Evolutionary conservation across 2,329 filamentous ascomycete species (phyloP), one percentile per base, ranked within the genome.

Genomic region (Dactylellina sp.): DNA sequence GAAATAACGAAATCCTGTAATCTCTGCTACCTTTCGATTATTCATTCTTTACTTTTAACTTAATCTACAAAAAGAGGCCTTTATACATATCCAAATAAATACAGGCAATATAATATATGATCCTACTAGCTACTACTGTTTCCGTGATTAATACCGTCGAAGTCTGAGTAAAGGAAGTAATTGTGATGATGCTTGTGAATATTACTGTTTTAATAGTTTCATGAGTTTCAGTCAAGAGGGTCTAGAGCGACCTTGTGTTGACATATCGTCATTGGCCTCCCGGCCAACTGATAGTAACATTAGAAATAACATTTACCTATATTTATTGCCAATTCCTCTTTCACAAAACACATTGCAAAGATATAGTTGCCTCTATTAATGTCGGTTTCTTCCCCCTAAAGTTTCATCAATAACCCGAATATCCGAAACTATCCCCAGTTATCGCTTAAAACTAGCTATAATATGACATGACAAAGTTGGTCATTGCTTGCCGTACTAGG

Each of bases 341-440:
- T 5, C 5, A 9, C 28, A 32, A 32, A 32, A 32, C 28, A 32
- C 28, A 32, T 39, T 7, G 24, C 5, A 5, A 5, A 46, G 7
- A 22, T 18, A 46, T 46, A 46, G 4, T 40, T 40, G 49, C 35
- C 7, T 55, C 35, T 14, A 7, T 55, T 55, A 7, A 40, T 39
- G 5, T 46, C n/a, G 7, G 25, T 24, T 11, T 14, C 35, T 55
- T 14, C 24, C 32, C 53, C 22, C 16, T 35, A 3, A 18, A 32
- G 53, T 44, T 42, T 57, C 53, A 57, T 18, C 7, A 57, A 57
- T 32, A 44, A 28, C 39, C 52, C 35, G 18, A 25, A 25, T 16
- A 56, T 42, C 32, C 32, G 52, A 56, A 25, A 35, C 20, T 20
- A 20, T 55, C n/a, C 24, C 20, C 42, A 55, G 12, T 39, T 25